Percentiles rank a stretch among this genome's conserved stretches.
Evolutionary conservation across 352 stramenopile species (phyloP).

Genomic region (Achlya hypogyna): DNA sequence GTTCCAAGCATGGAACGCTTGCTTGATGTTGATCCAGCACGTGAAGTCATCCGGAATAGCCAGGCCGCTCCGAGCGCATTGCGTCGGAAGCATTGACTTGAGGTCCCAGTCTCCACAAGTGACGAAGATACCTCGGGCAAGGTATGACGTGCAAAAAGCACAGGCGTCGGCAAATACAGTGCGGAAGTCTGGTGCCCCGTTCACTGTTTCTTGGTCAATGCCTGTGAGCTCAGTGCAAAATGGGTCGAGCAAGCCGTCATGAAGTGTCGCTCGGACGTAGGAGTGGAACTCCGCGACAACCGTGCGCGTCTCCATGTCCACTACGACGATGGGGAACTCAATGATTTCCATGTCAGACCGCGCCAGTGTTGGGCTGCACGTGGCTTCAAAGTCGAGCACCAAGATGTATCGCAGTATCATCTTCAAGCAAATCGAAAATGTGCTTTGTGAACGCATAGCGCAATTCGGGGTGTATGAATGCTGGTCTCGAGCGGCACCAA

Average conservation of each 20-base stretch:
- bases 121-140: background rate
- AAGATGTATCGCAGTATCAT: too few relatives aligned
- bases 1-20: background rate
- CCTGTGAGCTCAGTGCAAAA: background rate
- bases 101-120: slow-evolving; percentile 1
- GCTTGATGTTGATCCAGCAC: background rate
- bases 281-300: background rate
- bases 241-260: background rate
- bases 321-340: background rate
- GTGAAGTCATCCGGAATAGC: background rate
- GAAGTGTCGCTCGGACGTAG: background rate
- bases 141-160: background rate
- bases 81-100: background rate
- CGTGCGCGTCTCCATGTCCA: background rate
- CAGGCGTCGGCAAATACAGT: background rate
- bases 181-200: background rate
- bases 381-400: background rate
- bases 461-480: too few relatives aligned
- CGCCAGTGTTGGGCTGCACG: background rate
- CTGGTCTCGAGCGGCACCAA: too few relatives aligned
- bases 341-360: background rate
- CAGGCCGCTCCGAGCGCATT: background rate
- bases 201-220: background rate
- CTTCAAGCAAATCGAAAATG: too few relatives aligned
- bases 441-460: too few relatives aligned